These are phyloP conservation scores for Cunninghamia lanceolata DNA, from an alignment of 75 land plant genomes.

Conservation along the genomic window DNA sequence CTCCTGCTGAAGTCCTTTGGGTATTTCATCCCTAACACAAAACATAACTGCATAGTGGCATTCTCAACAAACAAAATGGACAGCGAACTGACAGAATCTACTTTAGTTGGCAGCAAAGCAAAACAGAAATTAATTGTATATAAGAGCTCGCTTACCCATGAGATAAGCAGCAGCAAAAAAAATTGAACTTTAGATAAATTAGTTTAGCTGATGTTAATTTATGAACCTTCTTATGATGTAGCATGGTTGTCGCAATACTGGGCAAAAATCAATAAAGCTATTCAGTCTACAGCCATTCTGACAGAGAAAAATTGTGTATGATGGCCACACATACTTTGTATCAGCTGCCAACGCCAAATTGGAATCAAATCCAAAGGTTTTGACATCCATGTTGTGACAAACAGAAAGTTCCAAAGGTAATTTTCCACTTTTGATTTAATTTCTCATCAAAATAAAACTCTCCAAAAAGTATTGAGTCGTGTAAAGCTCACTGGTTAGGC, in stretches of 20 bases:
- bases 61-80: neutral
- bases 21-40: neutral
- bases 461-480: neutral
- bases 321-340: neutral
- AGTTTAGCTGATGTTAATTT: neutral
- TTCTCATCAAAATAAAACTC: neutral
- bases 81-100: neutral
- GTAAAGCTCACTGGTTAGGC: neutral
- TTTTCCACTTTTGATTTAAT: neutral
- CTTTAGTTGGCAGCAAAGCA: neutral
- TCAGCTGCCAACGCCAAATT: neutral
- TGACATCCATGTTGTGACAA: neutral
- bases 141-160: neutral
- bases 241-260: neutral
- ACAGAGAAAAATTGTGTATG: neutral
- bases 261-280: constrained; percentile 6
- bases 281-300: neutral
- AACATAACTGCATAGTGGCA: neutral
- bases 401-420: neutral
- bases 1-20: neutral
- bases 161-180: neutral
- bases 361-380: constrained; percentile 1
- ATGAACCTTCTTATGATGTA: neutral
- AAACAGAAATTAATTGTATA: neutral
- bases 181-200: neutral